Conservation (phyloP, 345 rosid genomes). For the Aegle marmelos region DNA sequence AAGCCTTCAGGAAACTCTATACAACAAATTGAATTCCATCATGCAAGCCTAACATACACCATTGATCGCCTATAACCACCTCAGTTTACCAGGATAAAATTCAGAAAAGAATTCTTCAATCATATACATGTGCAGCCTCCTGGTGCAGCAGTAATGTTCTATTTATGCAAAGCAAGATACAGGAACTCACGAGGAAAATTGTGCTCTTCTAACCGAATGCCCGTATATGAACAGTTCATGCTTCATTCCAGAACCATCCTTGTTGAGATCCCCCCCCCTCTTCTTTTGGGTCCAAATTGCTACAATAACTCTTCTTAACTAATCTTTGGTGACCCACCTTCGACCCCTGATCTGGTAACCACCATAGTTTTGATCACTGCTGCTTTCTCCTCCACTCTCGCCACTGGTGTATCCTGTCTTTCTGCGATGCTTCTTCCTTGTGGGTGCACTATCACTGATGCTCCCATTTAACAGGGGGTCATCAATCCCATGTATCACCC, state of each 20-base stretch:
- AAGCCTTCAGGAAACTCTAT: slow-evolving; percentile 9
- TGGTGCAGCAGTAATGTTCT: neutral
- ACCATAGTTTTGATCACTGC: slow-evolving; percentile 79
- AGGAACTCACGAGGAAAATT: neutral
- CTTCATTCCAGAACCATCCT: neutral
- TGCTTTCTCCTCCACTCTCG: slow-evolving; percentile 97
- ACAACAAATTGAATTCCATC: slow-evolving; percentile 18
- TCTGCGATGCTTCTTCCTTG: slow-evolving; percentile 65
- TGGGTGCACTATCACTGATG: slow-evolving; percentile 71
- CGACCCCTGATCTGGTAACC: slow-evolving; percentile 68
- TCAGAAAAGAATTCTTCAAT: slow-evolving; percentile 4
- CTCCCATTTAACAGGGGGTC: slow-evolving; percentile 94
- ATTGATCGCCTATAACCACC: neutral
- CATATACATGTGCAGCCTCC: slow-evolving; percentile 5
- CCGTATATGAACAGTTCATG: neutral
- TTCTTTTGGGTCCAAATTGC: neutral
- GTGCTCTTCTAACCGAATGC: neutral
- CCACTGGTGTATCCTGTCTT: slow-evolving; percentile 73
- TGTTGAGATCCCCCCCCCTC: neutral
- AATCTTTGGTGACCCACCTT: slow-evolving; percentile 86
- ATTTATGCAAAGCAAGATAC: slow-evolving; percentile 3
- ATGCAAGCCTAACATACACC: neutral
- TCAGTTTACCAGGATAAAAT: neutral
- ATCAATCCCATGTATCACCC: slow-evolving; percentile 88
- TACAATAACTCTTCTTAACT: slow-evolving; percentile 7